Base-by-base conservation (phyloP, 768 basidiomycete species). In the Kwoniella heveanensis region DNA sequence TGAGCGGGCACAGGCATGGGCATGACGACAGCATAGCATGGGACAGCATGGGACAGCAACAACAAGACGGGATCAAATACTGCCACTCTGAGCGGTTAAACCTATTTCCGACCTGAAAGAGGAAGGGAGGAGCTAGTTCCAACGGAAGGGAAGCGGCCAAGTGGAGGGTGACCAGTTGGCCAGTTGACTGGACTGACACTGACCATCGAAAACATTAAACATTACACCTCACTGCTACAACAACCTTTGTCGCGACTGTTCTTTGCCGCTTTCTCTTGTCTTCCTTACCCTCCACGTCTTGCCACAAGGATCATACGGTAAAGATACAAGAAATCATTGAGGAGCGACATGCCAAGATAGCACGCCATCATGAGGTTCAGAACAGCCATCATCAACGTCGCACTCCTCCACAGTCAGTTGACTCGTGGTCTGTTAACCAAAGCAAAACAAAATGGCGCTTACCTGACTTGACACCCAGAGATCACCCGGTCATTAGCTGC, bases 361-460 rank as follows among this genome's bases (percentile, higher is more conserved):
- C 39, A 19, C 39, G 32, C 4, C 54, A 60, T 24, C 24, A 79
- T 79, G 78, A 62, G 78, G 27, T 79, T 79, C 68, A 57, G 78
- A 53, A 78, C 78, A 9, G 62, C 71, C 15, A 73, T 79, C 27
- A 58, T 60, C 29, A 78, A 79, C 57, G 69, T 74, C 21, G 51
- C 63, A 22, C 57, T 79, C 1, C 64, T 79, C 30, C 69, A 73
- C 54, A 77, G 78, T 76, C 36, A 70, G 69, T 58, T 51, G 15
- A 26, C 5, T 27, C 57, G 37, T 3, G 15, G 51, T 26, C 2
- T 12, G 22, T 51, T 29, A 13, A 51, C 49, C 29, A n/a, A n/a
- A n/a, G n/a, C n/a, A n/a, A n/a, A n/a, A n/a, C 24, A 15, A 47
- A 60, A 17, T 9, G 19, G 22, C 21, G 29, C 19, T 2, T 21